A percentile compares a stretch with the other conserved stretches of the same genome.
phyloP scores from a whole-genome alignment of 2,329 filamentous ascomycete species.

The Aspergillus transmontanensis region DNA sequence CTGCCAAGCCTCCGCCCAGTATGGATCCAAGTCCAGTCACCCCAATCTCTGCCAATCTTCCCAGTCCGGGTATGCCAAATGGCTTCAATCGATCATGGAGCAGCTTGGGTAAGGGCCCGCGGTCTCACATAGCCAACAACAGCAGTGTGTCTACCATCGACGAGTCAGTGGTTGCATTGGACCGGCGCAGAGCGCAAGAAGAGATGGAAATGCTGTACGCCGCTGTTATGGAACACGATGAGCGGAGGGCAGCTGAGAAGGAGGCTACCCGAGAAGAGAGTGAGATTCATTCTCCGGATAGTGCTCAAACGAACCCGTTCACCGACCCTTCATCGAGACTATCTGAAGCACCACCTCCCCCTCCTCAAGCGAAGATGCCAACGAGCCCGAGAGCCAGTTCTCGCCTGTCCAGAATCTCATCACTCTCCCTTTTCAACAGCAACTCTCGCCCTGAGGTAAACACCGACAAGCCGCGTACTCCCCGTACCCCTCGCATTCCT shows the following conservation, averaged over 20 bases:
- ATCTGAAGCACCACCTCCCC: slow-evolving; percentile 29
- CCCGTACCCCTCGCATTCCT: slow-evolving; percentile 43
- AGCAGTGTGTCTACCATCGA: slow-evolving; percentile 74
- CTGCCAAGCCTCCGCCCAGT: slow-evolving; percentile 31
- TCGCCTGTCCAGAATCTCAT: slow-evolving; percentile 42
- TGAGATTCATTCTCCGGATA: slow-evolving; percentile 27
- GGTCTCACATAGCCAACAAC: slow-evolving; percentile 49
- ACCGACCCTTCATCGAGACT: slow-evolving; percentile 30
- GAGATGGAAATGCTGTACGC: slow-evolving; percentile 91
- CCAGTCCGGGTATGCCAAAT: slow-evolving; percentile 40
- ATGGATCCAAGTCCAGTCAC: slow-evolving; percentile 40
- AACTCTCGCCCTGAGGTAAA: slow-evolving; percentile 42
- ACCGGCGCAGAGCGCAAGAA: slow-evolving; percentile 73
- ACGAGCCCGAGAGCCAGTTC: slow-evolving; percentile 37
- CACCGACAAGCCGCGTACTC: slow-evolving; percentile 47
- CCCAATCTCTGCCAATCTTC: slow-evolving; percentile 31
- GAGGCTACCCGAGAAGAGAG: slow-evolving; percentile 12
- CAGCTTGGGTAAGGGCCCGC: slow-evolving; percentile 34
- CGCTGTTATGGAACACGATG: slow-evolving; percentile 87
- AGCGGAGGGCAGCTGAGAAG: slow-evolving; percentile 42
- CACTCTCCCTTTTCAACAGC: slow-evolving; percentile 46
- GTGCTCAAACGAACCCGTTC: slow-evolving; percentile 29
- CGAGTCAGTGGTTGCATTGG: slow-evolving; percentile 71
- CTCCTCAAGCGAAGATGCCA: slow-evolving; percentile 24
- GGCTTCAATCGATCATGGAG: slow-evolving; percentile 44